These are phyloP conservation scores for Cicer cuneatum DNA, from an alignment of 306 rosid genomes.

Conservation along the genomic window DNA sequence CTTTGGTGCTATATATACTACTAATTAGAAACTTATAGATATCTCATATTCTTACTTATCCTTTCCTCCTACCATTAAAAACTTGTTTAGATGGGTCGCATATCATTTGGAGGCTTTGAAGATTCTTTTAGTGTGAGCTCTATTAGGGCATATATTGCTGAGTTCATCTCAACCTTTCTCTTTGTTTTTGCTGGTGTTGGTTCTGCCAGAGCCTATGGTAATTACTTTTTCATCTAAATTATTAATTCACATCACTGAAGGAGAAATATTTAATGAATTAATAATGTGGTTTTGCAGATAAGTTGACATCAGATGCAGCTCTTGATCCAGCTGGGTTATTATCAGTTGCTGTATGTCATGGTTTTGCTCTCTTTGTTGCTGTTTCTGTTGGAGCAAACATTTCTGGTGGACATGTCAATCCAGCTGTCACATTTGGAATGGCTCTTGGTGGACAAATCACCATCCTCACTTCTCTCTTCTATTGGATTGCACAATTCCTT, in stretches of 20 bases:
- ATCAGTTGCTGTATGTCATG: constrained; percentile 78
- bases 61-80: constrained; percentile 9
- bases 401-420: constrained; percentile 95
- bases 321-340: constrained; percentile 83
- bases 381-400: constrained; percentile 83
- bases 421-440: constrained; percentile 90
- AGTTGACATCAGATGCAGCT: constrained; percentile 79
- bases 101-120: constrained; percentile 75
- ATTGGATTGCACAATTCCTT: constrained; percentile 80
- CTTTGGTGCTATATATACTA: constrained; percentile 40
- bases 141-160: constrained; percentile 77
- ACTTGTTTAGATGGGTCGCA: constrained; percentile 61
- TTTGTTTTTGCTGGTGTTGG: constrained; percentile 95
- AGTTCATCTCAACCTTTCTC: constrained; percentile 92
- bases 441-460: constrained; percentile 93
- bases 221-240: constrained; percentile 35
- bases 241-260: too few species aligned
- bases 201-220: constrained; percentile 80
- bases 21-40: constrained; percentile 25
- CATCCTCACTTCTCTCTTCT: constrained; percentile 77
- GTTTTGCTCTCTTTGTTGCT: constrained; percentile 89
- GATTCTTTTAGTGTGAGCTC: constrained; percentile 78
- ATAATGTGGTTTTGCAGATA: constrained; percentile 58
- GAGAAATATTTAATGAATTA: too few species aligned
- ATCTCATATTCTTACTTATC: constrained; percentile 37